Evolutionary conservation across 148 eudicot genomes (phyloP).

Genomic region (Pharnaceum exiguum): DNA sequence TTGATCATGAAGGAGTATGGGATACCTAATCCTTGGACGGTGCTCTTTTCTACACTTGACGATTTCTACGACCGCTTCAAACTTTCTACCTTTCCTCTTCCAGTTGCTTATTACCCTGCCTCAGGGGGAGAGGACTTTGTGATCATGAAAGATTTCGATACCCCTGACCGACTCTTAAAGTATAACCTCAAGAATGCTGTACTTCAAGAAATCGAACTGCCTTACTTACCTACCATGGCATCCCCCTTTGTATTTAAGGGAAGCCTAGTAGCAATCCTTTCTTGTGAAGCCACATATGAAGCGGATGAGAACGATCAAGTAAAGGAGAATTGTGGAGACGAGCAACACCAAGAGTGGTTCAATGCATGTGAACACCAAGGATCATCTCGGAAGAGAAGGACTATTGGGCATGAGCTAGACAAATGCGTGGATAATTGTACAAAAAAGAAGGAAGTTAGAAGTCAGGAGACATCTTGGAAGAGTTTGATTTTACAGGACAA

Average conservation of each 20-base stretch:
- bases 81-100: not conserved
- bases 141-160: not conserved
- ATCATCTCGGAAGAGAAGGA: too few species aligned
- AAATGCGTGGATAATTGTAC: too few species aligned
- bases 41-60: not conserved
- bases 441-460: too few species aligned
- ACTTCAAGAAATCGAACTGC: not conserved
- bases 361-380: too few species aligned
- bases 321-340: too few species aligned
- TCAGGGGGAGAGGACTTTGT: not conserved
- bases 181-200: not conserved
- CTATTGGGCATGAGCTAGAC: too few species aligned
- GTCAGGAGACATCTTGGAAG: too few species aligned
- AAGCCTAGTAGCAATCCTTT: not conserved
- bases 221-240: not conserved
- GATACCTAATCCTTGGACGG: not conserved
- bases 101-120: not conserved
- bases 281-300: not conserved
- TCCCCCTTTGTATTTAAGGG: not conserved
- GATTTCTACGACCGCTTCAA: not conserved
- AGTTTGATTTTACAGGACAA: too few species aligned
- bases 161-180: not conserved
- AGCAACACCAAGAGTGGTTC: too few species aligned
- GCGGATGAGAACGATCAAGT: too few species aligned
- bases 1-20: not conserved